These are phyloP conservation scores for Striga hermonthica DNA, from an alignment of 305 asterid species.

Conservation along the genomic window DNA sequence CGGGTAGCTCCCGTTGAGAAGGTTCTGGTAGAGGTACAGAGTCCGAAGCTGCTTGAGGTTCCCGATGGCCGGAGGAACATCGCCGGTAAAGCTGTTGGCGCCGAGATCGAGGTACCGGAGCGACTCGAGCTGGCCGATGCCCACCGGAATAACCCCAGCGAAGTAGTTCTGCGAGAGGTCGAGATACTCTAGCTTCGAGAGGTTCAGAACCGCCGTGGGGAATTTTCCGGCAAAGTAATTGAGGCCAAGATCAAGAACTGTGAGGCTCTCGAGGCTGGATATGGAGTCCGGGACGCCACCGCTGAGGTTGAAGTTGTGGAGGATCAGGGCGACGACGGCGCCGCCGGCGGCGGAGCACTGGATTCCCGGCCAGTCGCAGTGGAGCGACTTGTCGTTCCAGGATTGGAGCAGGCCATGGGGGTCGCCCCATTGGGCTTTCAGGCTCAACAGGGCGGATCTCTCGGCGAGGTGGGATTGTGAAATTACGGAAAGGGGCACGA, in stretches of 20 bases:
- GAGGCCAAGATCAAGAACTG: slow-evolving; percentile 39
- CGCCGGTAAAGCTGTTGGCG: slow-evolving; percentile 72
- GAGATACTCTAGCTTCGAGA: slow-evolving; percentile 46
- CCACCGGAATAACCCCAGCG: slow-evolving; percentile 54
- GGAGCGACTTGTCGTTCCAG: slow-evolving; percentile 72
- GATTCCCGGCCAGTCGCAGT: slow-evolving; percentile 72
- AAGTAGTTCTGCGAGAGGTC: slow-evolving; percentile 62
- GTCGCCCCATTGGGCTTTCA: slow-evolving; percentile 60
- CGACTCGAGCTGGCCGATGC: slow-evolving; percentile 43
- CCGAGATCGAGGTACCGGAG: slow-evolving; percentile 53
- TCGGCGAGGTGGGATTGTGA: slow-evolving; percentile 55
- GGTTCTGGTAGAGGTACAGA: slow-evolving; percentile 41
- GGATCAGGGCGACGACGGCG: slow-evolving; percentile 40
- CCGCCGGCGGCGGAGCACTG: slow-evolving; percentile 47
- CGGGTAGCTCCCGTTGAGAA: slow-evolving; percentile 67
- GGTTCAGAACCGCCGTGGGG: slow-evolving; percentile 47
- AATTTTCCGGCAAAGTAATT: slow-evolving; percentile 51
- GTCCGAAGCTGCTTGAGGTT: slow-evolving; percentile 43
- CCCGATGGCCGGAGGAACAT: slow-evolving; percentile 65
- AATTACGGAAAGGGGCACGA: slow-evolving; percentile 45
- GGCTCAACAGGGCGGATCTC: slow-evolving; percentile 44
- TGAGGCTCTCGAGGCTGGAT: slow-evolving; percentile 47
- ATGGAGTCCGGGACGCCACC: slow-evolving; percentile 48
- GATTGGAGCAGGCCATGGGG: slow-evolving; percentile 41
- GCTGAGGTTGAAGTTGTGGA: slow-evolving; percentile 29